phyloP scores from a whole-genome alignment of 2,329 filamentous ascomycete species.

The Pseudophaeomoniella oleicola region DNA sequence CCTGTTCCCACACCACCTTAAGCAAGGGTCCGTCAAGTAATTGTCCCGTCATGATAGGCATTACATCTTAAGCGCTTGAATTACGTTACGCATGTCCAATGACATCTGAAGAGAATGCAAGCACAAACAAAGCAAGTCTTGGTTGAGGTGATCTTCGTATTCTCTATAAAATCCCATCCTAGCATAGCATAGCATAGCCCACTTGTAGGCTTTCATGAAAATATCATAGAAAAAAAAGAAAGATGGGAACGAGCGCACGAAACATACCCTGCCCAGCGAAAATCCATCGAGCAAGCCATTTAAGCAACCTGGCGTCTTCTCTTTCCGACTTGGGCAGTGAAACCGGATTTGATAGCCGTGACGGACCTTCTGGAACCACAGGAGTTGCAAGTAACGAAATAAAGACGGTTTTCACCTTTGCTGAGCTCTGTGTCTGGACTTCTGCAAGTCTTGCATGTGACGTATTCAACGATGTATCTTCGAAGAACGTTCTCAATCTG shows the following conservation, averaged over 20 bases:
- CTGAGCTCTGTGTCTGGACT: conserved; percentile 88
- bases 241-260: conserved; percentile 1
- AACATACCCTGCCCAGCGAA: conserved; percentile 4
- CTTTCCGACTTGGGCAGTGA: conserved; percentile 98
- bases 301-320: conserved; percentile 87
- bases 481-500: conserved; percentile 95
- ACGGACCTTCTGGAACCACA: conserved; percentile 74
- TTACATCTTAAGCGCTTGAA: no score
- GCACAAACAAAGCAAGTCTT: no score
- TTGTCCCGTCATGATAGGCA: no score
- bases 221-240: conserved; percentile 2
- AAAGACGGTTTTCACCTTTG: conserved; percentile 98
- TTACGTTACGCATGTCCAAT: no score
- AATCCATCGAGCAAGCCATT: conserved; percentile 18
- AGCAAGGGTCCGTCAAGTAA: no score
- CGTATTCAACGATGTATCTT: conserved; percentile 95
- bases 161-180: no score
- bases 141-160: no score
- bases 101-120: no score
- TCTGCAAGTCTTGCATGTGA: conserved; percentile 97
- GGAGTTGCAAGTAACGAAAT: conserved; percentile 95
- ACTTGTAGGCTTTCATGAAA: no score
- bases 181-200: no score
- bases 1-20: no score
- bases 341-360: conserved; percentile 98